Percentiles rank a stretch among this genome's conserved stretches.
Conservation (phyloP, 2,329 filamentous ascomycete genomes). For the Claviceps lovelessii region DNA sequence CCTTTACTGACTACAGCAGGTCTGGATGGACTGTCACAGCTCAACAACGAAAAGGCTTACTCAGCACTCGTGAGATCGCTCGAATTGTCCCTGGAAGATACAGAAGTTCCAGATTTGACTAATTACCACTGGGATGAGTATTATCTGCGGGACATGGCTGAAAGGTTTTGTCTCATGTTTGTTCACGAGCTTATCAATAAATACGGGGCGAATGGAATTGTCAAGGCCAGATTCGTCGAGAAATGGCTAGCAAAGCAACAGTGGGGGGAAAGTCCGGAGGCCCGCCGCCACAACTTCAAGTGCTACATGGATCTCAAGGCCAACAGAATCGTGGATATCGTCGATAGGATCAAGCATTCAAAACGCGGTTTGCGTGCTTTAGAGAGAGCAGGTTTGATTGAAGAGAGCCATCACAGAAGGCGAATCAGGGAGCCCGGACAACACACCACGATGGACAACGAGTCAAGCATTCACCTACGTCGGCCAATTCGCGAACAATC, state of each 20-base stretch:
- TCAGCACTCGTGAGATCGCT: constrained; percentile 46
- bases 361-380: constrained; percentile 37
- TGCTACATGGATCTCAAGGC: constrained; percentile 34
- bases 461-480: constrained; percentile 15
- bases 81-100: constrained; percentile 38
- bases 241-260: constrained; percentile 62
- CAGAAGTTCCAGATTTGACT: constrained; percentile 34
- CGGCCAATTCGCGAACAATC: constrained; percentile 34
- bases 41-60: constrained; percentile 38
- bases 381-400: constrained; percentile 34
- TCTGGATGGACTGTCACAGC: constrained; percentile 25
- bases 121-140: constrained; percentile 49
- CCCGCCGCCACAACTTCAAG: constrained; percentile 38
- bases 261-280: constrained; percentile 44
- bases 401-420: constrained; percentile 18
- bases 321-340: constrained; percentile 39
- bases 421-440: constrained; percentile 21
- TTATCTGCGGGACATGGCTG: constrained; percentile 44
- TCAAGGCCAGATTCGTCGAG: constrained; percentile 52
- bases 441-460: constrained; percentile 11
- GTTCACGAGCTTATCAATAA: constrained; percentile 44
- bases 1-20: constrained; percentile 14
- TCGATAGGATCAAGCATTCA: constrained; percentile 33
- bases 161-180: constrained; percentile 46
- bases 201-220: constrained; percentile 40